Conservation (phyloP, 257 asterid genomes). For the Mitragyna speciosa region DNA sequence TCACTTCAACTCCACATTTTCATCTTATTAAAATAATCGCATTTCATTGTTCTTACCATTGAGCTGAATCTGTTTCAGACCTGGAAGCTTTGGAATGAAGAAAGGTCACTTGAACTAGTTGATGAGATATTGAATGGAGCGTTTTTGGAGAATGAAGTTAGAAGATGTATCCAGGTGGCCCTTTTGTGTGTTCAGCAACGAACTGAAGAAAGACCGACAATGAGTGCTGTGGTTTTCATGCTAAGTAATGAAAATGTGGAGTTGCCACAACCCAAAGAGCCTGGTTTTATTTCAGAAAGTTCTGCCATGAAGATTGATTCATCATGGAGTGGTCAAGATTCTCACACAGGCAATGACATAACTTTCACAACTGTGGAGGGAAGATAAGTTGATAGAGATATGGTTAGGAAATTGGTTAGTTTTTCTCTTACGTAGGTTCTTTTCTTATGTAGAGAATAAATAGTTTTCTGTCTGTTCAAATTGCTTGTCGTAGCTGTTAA, state of each 20-base stretch:
- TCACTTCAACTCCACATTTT: not conserved
- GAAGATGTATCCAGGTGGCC: constrained; percentile 55
- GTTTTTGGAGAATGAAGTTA: constrained; percentile 21
- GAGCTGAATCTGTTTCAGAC: constrained; percentile 34
- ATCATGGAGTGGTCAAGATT: not conserved
- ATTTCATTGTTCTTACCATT: not conserved
- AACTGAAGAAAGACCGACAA: constrained; percentile 45
- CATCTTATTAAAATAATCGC: no score
- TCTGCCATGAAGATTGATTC: not conserved
- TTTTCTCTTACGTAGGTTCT: no score
- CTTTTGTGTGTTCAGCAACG: constrained; percentile 58
- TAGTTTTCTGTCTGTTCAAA: no score
- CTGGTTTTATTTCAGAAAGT: constrained; percentile 15
- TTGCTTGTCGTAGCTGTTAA: no score
- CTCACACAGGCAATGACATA: not conserved
- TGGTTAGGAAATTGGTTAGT: no score
- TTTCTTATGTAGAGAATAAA: no score
- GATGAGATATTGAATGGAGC: constrained; percentile 37
- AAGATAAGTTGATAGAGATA: no score
- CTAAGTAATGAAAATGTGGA: constrained; percentile 27
- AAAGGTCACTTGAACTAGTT: constrained; percentile 33
- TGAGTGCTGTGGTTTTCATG: constrained; percentile 41
- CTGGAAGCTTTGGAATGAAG: constrained; percentile 61
- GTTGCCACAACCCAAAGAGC: constrained; percentile 14
- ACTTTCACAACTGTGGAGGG: constrained; percentile 9